Percentiles rank a stretch among this genome's conserved stretches.
phyloP scores from a whole-genome alignment of 1,284 basidiomycete genomes.

The Tausonia pullulans region DNA sequence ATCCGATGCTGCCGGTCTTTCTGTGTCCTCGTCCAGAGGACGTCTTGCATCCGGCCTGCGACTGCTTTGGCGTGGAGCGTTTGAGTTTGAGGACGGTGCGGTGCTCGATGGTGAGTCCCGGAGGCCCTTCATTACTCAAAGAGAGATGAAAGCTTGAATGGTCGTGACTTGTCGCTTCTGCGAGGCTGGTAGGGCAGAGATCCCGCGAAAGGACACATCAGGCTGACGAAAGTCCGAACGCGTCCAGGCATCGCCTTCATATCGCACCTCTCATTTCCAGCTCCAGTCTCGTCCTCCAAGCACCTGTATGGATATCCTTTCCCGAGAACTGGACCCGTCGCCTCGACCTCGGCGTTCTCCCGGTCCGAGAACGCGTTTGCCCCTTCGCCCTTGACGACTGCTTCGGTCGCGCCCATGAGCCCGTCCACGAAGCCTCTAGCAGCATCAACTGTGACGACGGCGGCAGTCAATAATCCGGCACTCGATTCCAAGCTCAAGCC shows the following conservation, averaged over 20 bases:
- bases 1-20: too few species aligned
- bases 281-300: not conserved
- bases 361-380: not conserved
- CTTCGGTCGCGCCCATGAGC: not conserved
- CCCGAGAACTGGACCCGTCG: not conserved
- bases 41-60: not conserved
- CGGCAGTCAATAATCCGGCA: not conserved
- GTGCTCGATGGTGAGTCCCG: slow-evolving; percentile 1
- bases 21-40: too few species aligned
- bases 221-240: not conserved
- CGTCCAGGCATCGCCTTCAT: slow-evolving; percentile 10
- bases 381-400: not conserved
- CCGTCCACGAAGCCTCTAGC: not conserved
- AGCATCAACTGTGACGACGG: not conserved
- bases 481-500: not conserved
- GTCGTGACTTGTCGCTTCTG: too few species aligned
- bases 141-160: not conserved
- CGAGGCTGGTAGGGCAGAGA: not conserved
- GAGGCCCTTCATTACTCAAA: not conserved
- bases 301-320: not conserved
- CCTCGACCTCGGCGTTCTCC: not conserved
- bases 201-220: too few species aligned
- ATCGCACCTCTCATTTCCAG: slow-evolving; percentile 8
- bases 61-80: slow-evolving; percentile 9
- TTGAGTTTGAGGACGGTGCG: not conserved